Evolutionary conservation across 352 stramenopile species (phyloP), one percentile per base, ranked within the genome.

Genomic region (Pythium grandisporangium): DNA sequence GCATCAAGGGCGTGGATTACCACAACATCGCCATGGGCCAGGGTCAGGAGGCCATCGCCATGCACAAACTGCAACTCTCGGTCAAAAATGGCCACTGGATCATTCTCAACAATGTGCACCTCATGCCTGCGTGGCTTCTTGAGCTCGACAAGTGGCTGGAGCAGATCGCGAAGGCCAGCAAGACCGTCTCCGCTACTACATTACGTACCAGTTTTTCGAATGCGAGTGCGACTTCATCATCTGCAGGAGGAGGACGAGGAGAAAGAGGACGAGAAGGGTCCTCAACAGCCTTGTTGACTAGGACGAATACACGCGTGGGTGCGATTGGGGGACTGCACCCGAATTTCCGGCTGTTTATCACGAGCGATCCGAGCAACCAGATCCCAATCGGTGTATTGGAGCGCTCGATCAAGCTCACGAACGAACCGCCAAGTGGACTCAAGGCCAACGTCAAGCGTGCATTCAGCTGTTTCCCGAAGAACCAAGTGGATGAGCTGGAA

Each of bases 11-110:
- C 25, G 71, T 96, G 25, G 95, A 95, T 40, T 99, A 99, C 60
- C 90, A 97, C 70, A 98, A 89, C 46, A 96, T 97, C 30, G 90
- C 85, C 2, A 75, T 98, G 44, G 93, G 93, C 4, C 92, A 98
- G 61, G 91, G 91, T 3, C 93, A 98, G 57, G 93, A 98, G 51
- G 63, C 64, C 10, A 81, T 95, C 24, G 91, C 91, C 2, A 96
- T 97, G 73, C 60, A 73, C 22, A 82, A 85, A 19, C 65, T 98
- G 11, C 60, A 85, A 26, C 67, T 89, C 23, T 80, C 72, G 24
- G 84, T 83, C 16, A 80, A 93, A 19, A 95, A 96, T 43, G 93
- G 93, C 8, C 84, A 96, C 59, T 98, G 93, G 93, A 74, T 98
- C 2, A 91, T 97, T 47, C 70, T 97, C 26, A 93, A 97, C 62